Base-by-base conservation (phyloP, 306 rosid genomes). In the Purshia tridentata region DNA sequence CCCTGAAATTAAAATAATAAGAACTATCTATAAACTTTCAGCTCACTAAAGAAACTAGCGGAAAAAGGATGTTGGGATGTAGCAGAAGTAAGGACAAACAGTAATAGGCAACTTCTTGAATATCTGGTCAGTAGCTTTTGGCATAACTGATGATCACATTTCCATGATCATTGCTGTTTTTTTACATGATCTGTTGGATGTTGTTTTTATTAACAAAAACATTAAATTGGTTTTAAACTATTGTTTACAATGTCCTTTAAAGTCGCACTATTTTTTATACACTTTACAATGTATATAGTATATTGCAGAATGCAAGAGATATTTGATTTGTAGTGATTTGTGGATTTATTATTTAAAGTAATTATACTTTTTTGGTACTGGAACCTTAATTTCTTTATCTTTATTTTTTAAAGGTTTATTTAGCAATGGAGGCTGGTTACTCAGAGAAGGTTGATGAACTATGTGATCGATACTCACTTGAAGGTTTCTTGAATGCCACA, bases 391-490 rank as follows among this genome's bases (percentile, higher is more conserved):
- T 45, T 47, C 44, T 12, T 42, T 51, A n/a, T 42, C 54, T 51
- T 64, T 49, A 45, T 45, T 70, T 76, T 53, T 78, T 81, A 65
- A 74, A 94, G 99, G 96, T 94, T 70, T 87, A 89, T 84, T 86
- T 94, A 90, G 99, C 99, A 55, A 80, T 94, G 99, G 99, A 94
- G 77, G 98, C 99, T 81, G 98, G 98, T 78, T 94, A 94, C 84
- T 29, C 57, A 6, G 99, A 91, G 84, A 94, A 91, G 84, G 99
- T 88, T 73, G 96, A 90, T 77, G 96, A 94, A 76, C 77, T 88
- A 58, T 88, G 96, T 76, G 84, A 86, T 60, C 88, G 93, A 69
- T 86, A 94, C 85, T 84, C 96, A 76, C 89, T 94, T 55, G 65
- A 86, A 37, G 88, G 86, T 60, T 91, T 89, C 81, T 59, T 76